Evolutionary conservation across 2,329 filamentous ascomycete species (phyloP).

Genomic region (Pestalotiopsis sp.): DNA sequence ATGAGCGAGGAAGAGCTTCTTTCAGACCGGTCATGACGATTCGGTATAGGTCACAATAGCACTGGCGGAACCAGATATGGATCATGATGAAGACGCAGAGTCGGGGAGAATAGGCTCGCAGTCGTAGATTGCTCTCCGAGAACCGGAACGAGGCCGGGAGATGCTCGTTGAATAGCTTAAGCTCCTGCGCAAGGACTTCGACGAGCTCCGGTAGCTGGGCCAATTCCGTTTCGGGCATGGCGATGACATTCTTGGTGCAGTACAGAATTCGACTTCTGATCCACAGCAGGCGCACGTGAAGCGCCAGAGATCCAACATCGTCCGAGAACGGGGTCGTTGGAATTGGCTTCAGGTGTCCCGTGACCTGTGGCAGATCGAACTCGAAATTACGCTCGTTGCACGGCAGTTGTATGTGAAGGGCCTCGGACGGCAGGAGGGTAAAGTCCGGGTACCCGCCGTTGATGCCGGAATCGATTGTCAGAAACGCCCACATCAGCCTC

Average conservation of each 20-base stretch:
- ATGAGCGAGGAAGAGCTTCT: slow-evolving; percentile 49
- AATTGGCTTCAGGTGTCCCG: slow-evolving; percentile 47
- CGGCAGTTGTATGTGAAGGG: slow-evolving; percentile 46
- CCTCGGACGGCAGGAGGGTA: slow-evolving; percentile 45
- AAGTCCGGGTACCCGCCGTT: slow-evolving; percentile 46
- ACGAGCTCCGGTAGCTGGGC: slow-evolving; percentile 48
- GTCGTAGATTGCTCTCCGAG: slow-evolving; percentile 57
- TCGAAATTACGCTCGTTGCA: slow-evolving; percentile 57
- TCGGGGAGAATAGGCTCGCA: slow-evolving; percentile 59
- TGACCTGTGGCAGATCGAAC: slow-evolving; percentile 58
- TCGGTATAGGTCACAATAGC: slow-evolving; percentile 59
- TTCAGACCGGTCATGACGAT: slow-evolving; percentile 53
- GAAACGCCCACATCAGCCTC: slow-evolving; percentile 48
- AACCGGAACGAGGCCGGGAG: slow-evolving; percentile 60
- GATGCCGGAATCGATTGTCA: slow-evolving; percentile 46
- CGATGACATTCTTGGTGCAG: slow-evolving; percentile 48
- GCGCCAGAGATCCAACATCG: slow-evolving; percentile 56
- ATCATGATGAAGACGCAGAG: slow-evolving; percentile 63
- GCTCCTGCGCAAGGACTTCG: slow-evolving; percentile 47
- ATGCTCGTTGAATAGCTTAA: slow-evolving; percentile 54
- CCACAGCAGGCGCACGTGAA: slow-evolving; percentile 59
- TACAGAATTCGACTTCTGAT: slow-evolving; percentile 57
- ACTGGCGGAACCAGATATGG: slow-evolving; percentile 62
- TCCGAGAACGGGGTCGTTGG: slow-evolving; percentile 50
- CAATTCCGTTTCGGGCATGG: slow-evolving; percentile 46